Evolutionary conservation across 192 early-diverging fungal species (phyloP).

Genomic region (Coemansia sp.): DNA sequence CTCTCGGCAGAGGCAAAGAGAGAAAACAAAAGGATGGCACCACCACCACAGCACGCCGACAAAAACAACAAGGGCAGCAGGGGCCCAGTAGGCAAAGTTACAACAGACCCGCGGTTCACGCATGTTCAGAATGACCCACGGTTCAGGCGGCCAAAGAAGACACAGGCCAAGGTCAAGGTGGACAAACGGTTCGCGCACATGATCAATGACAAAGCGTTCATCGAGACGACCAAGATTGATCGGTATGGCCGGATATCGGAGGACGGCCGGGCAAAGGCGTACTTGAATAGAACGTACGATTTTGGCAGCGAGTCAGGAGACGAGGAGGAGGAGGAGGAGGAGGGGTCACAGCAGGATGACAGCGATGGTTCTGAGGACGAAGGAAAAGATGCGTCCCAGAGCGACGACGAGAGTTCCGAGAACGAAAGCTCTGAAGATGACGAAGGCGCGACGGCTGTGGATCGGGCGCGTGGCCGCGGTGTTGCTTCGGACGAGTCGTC

Average conservation of each 20-base stretch:
- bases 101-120: slow-evolving; percentile 73
- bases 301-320: slow-evolving; percentile 55
- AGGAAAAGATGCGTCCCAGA: neutral
- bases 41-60: slow-evolving; percentile 25
- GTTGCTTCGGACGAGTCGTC: slow-evolving; percentile 53
- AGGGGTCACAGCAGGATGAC: slow-evolving; percentile 21
- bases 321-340: neutral
- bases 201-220: slow-evolving; percentile 73
- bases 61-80: slow-evolving; percentile 2
- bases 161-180: slow-evolving; percentile 78
- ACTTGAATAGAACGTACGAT: slow-evolving; percentile 51
- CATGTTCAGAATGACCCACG: slow-evolving; percentile 83
- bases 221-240: slow-evolving; percentile 47
- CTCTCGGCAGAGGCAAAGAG: neutral
- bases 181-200: slow-evolving; percentile 87
- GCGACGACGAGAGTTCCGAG: slow-evolving; percentile 16
- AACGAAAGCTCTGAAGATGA: slow-evolving; percentile 38
- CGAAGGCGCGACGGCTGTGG: slow-evolving; percentile 35
- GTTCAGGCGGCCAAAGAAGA: slow-evolving; percentile 74
- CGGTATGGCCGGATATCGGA: slow-evolving; percentile 37
- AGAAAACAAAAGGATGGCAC: slow-evolving; percentile 28
- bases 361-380: slow-evolving; percentile 14
- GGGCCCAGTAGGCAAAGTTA: slow-evolving; percentile 47
- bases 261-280: slow-evolving; percentile 34
- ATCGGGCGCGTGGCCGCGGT: slow-evolving; percentile 82